Base-by-base conservation (phyloP, 75 land plant genomes). In the Pinus albicaulis region DNA sequence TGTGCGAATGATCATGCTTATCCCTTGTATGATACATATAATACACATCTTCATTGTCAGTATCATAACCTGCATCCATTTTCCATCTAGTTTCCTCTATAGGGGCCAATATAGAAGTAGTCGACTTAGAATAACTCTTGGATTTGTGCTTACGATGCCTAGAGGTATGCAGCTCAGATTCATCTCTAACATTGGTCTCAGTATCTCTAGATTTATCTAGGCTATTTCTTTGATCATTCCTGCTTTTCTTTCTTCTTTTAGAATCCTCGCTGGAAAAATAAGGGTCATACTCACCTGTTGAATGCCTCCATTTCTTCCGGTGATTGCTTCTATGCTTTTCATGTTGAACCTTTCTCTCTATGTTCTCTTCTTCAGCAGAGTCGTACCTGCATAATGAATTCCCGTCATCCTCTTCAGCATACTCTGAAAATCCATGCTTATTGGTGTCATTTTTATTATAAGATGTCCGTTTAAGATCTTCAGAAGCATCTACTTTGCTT, bases 71-170 rank as follows among this genome's bases (percentile, higher is more conserved):
- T 55, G 74, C 53, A 26, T 55, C 34, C 74, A 72, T 72, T 72
- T 82, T 72, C 83, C 83, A 82, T 15, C 83, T 80, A 56, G 76
- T 73, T 55, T 62, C 83, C 76, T 82, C 81, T 62, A 82, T 72
- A 26, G 38, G 58, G 38, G 23, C 72, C 25, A 23, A 19, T 20
- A 75, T n/a, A 57, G 83, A 68, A 31, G 16, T 74, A 11, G 44
- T 75, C n/a, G 24, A 55, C 57, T 80, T 60, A 25, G 76, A 82
- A 53, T 25, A 14, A 10, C 74, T 38, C 76, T 79, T 80, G 68
- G 76, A 57, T 71, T 79, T 80, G 57, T 66, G 72, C 36, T 78
- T 78, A 34, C 31, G 74, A 71, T 56, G 58, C 38, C 73, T 71
- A 25, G 55, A 73, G 22, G 59, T 57, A 15, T 64, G 38, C 19